Percentiles rank a stretch among this genome's conserved stretches.
Conservation (phyloP, 805 yeast species). For the Zygosaccharomyces gambellarensis region DNA sequence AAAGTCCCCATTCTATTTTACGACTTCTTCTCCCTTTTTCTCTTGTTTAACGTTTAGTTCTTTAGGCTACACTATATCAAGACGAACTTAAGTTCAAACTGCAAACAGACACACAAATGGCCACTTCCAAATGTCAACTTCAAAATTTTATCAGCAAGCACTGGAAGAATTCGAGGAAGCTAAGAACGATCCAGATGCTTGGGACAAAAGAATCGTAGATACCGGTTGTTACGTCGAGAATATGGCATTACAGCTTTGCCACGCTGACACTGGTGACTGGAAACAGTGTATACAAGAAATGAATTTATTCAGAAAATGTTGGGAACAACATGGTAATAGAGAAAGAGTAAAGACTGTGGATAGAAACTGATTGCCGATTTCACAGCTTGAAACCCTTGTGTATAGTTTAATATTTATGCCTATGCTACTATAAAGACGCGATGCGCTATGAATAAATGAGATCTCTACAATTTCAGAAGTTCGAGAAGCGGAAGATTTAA, state of each 20-base stretch:
- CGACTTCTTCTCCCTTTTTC: not conserved
- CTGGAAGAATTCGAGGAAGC: constrained; percentile 29
- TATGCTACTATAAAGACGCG: constrained; percentile 1
- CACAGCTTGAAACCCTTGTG: too few relatives aligned
- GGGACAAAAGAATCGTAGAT: constrained; percentile 68
- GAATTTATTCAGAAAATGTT: constrained; percentile 58
- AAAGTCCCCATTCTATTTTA: too few relatives aligned
- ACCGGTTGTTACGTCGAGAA: constrained; percentile 78
- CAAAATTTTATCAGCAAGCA: constrained; percentile 30
- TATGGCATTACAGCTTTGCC: constrained; percentile 64
- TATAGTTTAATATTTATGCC: too few relatives aligned
- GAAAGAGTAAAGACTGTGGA: constrained; percentile 38
- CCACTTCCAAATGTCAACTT: constrained; percentile 1
- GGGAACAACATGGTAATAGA: constrained; percentile 54
- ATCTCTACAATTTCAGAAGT: not conserved
- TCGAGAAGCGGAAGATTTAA: not conserved
- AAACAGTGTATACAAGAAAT: constrained; percentile 64
- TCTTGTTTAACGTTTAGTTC: not conserved
- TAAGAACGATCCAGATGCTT: constrained; percentile 59
- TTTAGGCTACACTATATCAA: not conserved
- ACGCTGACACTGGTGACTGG: constrained; percentile 82
- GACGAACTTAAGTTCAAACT: not conserved
- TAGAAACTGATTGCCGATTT: constrained; percentile 5
- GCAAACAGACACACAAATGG: not conserved
- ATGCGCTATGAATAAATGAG: not conserved